phyloP scores from a whole-genome alignment of 2,329 filamentous ascomycete genomes.

The Madurella fahalii region DNA sequence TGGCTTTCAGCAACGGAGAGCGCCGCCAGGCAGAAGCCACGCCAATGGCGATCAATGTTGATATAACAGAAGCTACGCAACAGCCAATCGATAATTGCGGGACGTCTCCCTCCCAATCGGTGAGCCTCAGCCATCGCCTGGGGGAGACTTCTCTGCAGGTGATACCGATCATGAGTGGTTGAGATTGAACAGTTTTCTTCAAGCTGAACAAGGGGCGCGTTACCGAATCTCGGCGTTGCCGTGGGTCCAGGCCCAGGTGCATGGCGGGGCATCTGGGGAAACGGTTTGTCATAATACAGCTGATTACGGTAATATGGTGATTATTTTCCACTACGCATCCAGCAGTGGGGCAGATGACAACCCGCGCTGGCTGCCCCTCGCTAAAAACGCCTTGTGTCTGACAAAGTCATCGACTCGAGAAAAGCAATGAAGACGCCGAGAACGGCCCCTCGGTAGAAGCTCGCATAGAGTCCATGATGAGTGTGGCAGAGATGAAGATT shows the following conservation, averaged over 20 bases:
- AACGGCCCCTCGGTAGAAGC: background rate
- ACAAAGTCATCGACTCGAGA: too few relatives aligned
- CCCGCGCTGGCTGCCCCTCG: too few relatives aligned
- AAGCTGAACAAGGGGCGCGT: background rate
- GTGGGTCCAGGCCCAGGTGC: background rate
- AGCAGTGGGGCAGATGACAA: background rate
- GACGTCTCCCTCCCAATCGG: too few relatives aligned
- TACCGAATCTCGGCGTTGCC: background rate
- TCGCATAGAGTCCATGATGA: constrained; percentile 35
- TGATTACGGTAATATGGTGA: background rate
- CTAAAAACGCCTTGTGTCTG: too few relatives aligned
- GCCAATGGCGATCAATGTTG: background rate
- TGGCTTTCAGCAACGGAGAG: background rate
- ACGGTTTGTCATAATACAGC: background rate
- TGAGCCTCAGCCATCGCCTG: background rate
- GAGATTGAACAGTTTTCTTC: background rate
- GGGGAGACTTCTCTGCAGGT: background rate
- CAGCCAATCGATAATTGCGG: too few relatives aligned
- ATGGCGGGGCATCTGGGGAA: background rate
- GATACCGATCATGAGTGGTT: constrained; percentile 3
- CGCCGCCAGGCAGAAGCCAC: background rate
- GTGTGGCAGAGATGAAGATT: constrained; percentile 55
- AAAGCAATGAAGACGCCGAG: too few relatives aligned
- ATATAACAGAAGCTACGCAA: too few relatives aligned
- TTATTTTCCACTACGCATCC: too few relatives aligned